Evolutionary conservation across 2,329 filamentous ascomycete species (phyloP).

Genomic region (Calonectria pteridis): DNA sequence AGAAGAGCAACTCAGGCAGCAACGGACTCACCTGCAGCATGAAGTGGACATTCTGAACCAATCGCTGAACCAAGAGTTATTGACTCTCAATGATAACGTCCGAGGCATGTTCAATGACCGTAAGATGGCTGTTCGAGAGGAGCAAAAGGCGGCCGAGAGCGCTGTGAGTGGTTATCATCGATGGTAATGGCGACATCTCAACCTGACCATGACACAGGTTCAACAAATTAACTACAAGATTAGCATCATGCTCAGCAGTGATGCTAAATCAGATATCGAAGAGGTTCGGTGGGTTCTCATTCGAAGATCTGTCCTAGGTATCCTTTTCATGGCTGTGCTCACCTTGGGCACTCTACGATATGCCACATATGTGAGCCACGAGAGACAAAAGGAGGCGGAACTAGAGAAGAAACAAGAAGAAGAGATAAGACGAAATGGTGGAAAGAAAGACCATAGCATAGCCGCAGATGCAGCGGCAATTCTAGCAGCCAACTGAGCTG

Average conservation of each 20-base stretch:
- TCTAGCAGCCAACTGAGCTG: slow-evolving; percentile 64
- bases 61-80: slow-evolving; percentile 84
- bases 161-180: slow-evolving; percentile 64
- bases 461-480: slow-evolving; percentile 69
- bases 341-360: slow-evolving; percentile 72
- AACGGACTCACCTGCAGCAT: slow-evolving; percentile 88
- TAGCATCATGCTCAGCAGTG: slow-evolving; percentile 88
- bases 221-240: slow-evolving; percentile 98
- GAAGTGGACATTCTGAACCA: slow-evolving; percentile 95
- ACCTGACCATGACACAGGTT: slow-evolving; percentile 64
- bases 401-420: slow-evolving; percentile 58
- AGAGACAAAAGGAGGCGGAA: slow-evolving; percentile 61
- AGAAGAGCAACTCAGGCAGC: slow-evolving; percentile 84
- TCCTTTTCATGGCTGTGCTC: slow-evolving; percentile 74
- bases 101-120: slow-evolving; percentile 97
- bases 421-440: slow-evolving; percentile 56
- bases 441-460: slow-evolving; percentile 59
- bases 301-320: slow-evolving; percentile 72
- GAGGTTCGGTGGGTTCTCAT: slow-evolving; percentile 88
- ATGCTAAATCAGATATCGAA: slow-evolving; percentile 93
- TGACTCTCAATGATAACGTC: slow-evolving; percentile 88
- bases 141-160: slow-evolving; percentile 87
- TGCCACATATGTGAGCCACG: slow-evolving; percentile 66
- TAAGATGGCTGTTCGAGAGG: slow-evolving; percentile 90
- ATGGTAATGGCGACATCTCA: neutral